Percentiles rank a stretch among this genome's conserved stretches.
Evolutionary conservation across 2,329 filamentous ascomycete species (phyloP).

Genomic region (Phoma sp.): DNA sequence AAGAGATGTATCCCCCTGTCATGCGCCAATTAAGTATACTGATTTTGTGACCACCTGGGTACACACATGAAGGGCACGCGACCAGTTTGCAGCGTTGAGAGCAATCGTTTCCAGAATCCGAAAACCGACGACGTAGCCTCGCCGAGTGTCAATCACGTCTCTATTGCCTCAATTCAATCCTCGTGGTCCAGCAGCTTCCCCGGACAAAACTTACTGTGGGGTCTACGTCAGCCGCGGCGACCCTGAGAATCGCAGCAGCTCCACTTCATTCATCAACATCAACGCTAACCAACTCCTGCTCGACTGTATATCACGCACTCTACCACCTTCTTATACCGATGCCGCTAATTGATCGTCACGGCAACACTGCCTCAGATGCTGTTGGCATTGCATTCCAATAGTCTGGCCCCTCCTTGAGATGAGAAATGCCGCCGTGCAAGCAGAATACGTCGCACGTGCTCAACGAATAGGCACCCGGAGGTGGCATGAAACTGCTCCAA

Average conservation of each 20-base stretch:
- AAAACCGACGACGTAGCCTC: background rate
- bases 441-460: slow-evolving; percentile 18
- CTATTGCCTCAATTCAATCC: background rate
- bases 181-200: slow-evolving; percentile 1
- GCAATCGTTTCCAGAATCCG: background rate
- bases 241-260: background rate
- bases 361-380: slow-evolving; percentile 1
- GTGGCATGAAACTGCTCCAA: slow-evolving; percentile 9
- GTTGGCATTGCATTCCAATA: slow-evolving; percentile 5
- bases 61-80: background rate
- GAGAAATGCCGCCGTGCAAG: background rate
- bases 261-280: slow-evolving; percentile 14
- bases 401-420: background rate
- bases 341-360: background rate
- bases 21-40: background rate
- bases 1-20: background rate
- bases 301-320: background rate
- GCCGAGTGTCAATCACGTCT: background rate
- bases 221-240: slow-evolving; percentile 5
- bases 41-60: no score
- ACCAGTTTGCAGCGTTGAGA: background rate
- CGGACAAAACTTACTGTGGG: background rate
- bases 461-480: slow-evolving; percentile 12
- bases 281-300: slow-evolving; percentile 7
- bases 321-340: background rate